These are phyloP conservation scores for Saccharum spontaneum DNA, from an alignment of 176 grass and related monocot genomes.

Conservation along the genomic window DNA sequence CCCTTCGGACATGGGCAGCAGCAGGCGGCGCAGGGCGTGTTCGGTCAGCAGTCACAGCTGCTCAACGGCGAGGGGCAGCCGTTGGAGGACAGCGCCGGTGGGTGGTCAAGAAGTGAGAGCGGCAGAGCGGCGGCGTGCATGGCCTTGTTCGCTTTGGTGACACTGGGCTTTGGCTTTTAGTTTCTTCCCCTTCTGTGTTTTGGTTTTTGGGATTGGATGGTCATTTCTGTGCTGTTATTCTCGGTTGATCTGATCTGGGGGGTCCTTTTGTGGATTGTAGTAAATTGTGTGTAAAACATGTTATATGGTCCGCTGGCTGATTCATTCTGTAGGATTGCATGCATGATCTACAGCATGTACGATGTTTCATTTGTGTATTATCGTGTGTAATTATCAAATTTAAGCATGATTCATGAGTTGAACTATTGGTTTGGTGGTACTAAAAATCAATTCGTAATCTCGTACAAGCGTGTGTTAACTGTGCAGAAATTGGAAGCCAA, in stretches of 20 bases:
- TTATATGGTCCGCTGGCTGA: background rate
- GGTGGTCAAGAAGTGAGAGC: conserved; percentile 14
- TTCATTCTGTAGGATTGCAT: background rate
- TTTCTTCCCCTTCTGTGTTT: background rate
- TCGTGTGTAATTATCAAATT: background rate
- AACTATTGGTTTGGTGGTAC: background rate
- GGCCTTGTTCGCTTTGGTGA: background rate
- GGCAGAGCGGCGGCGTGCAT: background rate
- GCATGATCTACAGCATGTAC: background rate
- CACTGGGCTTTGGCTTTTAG: conserved; percentile 22
- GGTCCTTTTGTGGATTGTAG: background rate
- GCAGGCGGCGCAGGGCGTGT: conserved; percentile 27
- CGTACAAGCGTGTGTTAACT: background rate
- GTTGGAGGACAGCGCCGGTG: conserved; percentile 39
- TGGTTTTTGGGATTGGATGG: background rate
- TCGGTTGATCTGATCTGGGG: background rate
- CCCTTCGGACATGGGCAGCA: conserved; percentile 37
- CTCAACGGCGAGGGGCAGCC: conserved; percentile 36
- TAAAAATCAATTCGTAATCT: background rate
- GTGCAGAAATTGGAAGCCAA: background rate
- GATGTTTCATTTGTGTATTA: background rate
- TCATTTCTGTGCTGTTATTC: background rate
- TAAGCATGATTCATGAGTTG: background rate
- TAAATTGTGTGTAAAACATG: conserved; percentile 13
- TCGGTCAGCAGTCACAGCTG: conserved; percentile 46